These are phyloP conservation scores for Phycomyces nitens DNA, from an alignment of 192 early-diverging fungal genomes.

Conservation along the genomic window DNA sequence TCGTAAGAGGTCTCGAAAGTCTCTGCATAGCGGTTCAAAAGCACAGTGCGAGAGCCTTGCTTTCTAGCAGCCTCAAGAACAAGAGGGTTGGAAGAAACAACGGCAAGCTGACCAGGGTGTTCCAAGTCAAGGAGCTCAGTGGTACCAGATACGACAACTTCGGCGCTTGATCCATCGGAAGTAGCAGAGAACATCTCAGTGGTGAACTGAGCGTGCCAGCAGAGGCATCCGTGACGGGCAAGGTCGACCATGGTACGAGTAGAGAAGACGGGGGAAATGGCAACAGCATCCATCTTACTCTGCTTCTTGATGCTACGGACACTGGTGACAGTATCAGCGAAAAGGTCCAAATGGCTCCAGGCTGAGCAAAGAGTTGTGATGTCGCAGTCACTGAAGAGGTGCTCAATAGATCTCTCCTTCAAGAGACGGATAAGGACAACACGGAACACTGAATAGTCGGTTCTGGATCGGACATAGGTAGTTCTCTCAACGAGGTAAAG, in stretches of 20 bases:
- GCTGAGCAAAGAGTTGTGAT: constrained; percentile 5
- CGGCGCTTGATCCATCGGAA: neutral
- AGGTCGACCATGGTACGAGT: constrained; percentile 25
- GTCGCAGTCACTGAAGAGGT: constrained; percentile 7
- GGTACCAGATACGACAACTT: constrained; percentile 13
- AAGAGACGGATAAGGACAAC: constrained; percentile 3
- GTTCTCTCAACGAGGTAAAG: constrained; percentile 5
- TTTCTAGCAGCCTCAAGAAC: constrained; percentile 12
- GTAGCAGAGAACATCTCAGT: constrained; percentile 20
- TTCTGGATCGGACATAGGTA: neutral
- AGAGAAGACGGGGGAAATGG: constrained; percentile 22
- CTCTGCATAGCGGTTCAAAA: constrained; percentile 7
- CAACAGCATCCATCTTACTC: constrained; percentile 13
- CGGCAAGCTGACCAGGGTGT: constrained; percentile 11
- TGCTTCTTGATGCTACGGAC: constrained; percentile 22
- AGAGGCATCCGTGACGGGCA: constrained; percentile 16
- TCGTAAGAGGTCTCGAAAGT: neutral
- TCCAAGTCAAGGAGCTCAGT: constrained; percentile 14
- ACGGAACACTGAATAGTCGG: constrained; percentile 12
- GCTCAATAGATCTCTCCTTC: constrained; percentile 8
- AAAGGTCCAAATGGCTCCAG: constrained; percentile 19
- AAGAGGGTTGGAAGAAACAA: constrained; percentile 15
- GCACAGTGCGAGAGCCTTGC: constrained; percentile 12
- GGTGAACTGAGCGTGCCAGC: constrained; percentile 24
- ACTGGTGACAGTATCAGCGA: constrained; percentile 17